A percentile compares a stretch with the other conserved stretches of the same genome.
These are phyloP conservation scores for Fraxinus xanthoxyloides DNA, from an alignment of 305 asterid genomes.

Conservation along the genomic window DNA sequence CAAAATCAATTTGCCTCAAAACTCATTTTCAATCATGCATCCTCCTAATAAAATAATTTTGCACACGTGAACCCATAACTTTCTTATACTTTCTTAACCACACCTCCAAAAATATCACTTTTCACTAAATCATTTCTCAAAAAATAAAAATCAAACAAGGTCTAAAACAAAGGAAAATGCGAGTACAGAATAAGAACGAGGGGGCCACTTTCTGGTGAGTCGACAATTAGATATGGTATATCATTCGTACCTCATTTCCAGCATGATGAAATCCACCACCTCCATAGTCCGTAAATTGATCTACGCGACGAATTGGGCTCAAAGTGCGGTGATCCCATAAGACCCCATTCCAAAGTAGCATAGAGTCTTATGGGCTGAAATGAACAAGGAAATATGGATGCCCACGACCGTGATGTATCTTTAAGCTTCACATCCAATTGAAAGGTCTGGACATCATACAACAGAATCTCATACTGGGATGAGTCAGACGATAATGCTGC, in stretches of 20 bases:
- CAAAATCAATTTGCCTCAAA: not conserved
- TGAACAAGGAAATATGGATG: conserved; percentile 72
- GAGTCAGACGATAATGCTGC: conserved; percentile 71
- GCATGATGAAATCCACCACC: conserved; percentile 99
- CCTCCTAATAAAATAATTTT: not conserved
- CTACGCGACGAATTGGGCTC: conserved; percentile 74
- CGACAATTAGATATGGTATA: not conserved
- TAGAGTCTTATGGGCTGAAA: conserved; percentile 74
- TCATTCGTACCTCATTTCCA: conserved; percentile 78
- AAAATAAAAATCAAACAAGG: not conserved
- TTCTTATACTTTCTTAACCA: not conserved
- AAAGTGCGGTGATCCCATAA: conserved; percentile 89
- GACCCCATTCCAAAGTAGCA: conserved; percentile 94
- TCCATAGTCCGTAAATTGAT: conserved; percentile 84
- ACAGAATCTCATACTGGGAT: conserved; percentile 70
- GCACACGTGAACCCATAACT: not conserved
- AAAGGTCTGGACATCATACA: conserved; percentile 71
- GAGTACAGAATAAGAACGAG: not conserved
- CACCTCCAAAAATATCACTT: not conserved
- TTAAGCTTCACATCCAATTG: conserved; percentile 59
- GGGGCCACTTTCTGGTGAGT: not conserved
- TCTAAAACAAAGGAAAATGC: not conserved
- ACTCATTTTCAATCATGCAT: not conserved
- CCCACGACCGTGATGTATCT: conserved; percentile 68
- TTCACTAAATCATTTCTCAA: not conserved